These are phyloP conservation scores for Phyllosticta ampelicida DNA, from an alignment of 2,329 filamentous ascomycete species.

Conservation along the genomic window DNA sequence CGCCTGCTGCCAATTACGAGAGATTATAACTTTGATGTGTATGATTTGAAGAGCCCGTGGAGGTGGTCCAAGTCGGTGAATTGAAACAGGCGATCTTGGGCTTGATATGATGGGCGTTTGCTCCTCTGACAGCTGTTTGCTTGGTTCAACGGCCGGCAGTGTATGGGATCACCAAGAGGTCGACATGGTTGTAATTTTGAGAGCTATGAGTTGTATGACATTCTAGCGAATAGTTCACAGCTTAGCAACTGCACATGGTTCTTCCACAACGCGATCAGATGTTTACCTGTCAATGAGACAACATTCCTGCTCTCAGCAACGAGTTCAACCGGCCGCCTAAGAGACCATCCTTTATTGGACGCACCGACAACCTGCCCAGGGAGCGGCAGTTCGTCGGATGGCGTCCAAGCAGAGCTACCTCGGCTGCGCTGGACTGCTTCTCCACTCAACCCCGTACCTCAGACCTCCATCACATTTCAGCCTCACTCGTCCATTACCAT, in stretches of 20 bases:
- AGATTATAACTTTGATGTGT: not conserved
- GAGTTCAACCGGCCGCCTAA: not conserved
- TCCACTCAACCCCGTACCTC: constrained; percentile 2
- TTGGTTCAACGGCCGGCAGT: too few species aligned
- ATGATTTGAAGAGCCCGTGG: not conserved
- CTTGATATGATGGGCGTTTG: too few species aligned
- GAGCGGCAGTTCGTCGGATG: not conserved
- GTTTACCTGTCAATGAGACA: too few species aligned
- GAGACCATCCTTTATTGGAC: not conserved
- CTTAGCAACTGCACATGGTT: too few species aligned
- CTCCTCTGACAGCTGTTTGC: too few species aligned
- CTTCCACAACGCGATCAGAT: too few species aligned
- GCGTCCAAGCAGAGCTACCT: not conserved
- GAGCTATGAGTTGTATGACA: too few species aligned
- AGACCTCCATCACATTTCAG: not conserved
- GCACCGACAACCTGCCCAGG: not conserved
- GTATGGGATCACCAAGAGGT: too few species aligned
- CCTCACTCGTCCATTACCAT: not conserved
- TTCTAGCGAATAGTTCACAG: too few species aligned
- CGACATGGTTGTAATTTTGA: too few species aligned
- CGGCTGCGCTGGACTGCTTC: constrained; percentile 2
- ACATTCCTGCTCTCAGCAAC: too few species aligned
- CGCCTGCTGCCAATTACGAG: not conserved
- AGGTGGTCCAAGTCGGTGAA: not conserved
- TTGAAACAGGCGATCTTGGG: not conserved